phyloP scores from a whole-genome alignment of 257 asterid genomes.

The Haberlea rhodopensis region DNA sequence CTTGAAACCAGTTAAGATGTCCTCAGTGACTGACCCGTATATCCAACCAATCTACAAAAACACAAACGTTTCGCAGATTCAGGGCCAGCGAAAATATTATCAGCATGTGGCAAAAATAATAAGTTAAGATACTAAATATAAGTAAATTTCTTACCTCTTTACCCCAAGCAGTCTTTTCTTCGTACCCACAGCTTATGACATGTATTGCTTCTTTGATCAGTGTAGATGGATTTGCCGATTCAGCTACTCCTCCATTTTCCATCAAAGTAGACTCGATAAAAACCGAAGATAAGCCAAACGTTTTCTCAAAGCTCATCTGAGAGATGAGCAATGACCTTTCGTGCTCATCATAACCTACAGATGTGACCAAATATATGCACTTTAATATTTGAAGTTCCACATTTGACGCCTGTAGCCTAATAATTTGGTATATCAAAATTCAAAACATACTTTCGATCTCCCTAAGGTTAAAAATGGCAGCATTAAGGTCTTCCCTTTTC shows the following conservation, averaged over 20 bases:
- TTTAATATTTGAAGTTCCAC: neutral
- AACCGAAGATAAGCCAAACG: slow-evolving; percentile 84
- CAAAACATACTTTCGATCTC: slow-evolving; percentile 82
- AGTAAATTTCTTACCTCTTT: slow-evolving; percentile 65
- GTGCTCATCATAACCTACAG: slow-evolving; percentile 75
- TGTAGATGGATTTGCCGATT: slow-evolving; percentile 72
- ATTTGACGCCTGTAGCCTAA: neutral
- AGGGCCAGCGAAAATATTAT: neutral
- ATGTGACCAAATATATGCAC: slow-evolving; percentile 18
- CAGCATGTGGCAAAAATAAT: neutral
- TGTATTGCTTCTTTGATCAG: slow-evolving; percentile 92
- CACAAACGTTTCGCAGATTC: slow-evolving; percentile 2
- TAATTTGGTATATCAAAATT: neutral
- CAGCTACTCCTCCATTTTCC: slow-evolving; percentile 91
- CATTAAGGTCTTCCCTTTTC: slow-evolving; percentile 85
- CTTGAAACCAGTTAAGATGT: slow-evolving; percentile 92
- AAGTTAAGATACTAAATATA: neutral
- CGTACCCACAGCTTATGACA: slow-evolving; percentile 92
- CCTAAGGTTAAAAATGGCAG: slow-evolving; percentile 89
- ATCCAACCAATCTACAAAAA: slow-evolving; percentile 89
- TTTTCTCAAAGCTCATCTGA: slow-evolving; percentile 94
- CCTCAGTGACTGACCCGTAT: slow-evolving; percentile 96
- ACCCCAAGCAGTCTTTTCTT: slow-evolving; percentile 99
- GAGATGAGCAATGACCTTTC: slow-evolving; percentile 93
- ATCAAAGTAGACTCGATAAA: slow-evolving; percentile 88